A percentile compares a stretch with the other conserved stretches of the same genome.
Conservation (phyloP, 2,329 filamentous ascomycete genomes). For the Trichoderma afroharzianum region DNA sequence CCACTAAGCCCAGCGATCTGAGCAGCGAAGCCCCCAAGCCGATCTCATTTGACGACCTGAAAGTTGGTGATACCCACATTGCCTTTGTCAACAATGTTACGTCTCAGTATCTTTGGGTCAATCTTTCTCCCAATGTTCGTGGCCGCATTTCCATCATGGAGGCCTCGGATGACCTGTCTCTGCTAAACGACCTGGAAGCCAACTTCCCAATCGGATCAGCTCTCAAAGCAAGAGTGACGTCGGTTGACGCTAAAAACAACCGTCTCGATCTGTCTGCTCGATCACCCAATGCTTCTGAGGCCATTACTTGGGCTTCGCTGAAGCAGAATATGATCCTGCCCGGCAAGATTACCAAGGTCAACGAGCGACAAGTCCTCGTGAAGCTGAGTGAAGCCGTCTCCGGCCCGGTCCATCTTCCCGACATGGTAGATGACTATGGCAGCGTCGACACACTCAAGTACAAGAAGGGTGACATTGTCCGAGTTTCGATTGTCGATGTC, state of each 20-base stretch:
- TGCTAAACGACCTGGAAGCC: constrained; percentile 68
- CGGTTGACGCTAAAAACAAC: constrained; percentile 67
- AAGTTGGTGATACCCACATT: constrained; percentile 66
- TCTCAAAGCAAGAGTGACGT: constrained; percentile 72
- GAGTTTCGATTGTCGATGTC: constrained; percentile 78
- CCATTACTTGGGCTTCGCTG: constrained; percentile 66
- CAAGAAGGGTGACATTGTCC: constrained; percentile 80
- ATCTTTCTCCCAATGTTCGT: constrained; percentile 80
- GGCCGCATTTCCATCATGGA: constrained; percentile 81
- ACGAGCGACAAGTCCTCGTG: constrained; percentile 77
- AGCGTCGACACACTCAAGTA: constrained; percentile 72
- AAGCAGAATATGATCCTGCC: constrained; percentile 78
- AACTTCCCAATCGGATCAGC: constrained; percentile 92
- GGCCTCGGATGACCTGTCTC: constrained; percentile 79
- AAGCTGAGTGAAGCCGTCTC: constrained; percentile 78
- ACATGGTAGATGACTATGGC: constrained; percentile 82
- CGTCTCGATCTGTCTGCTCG: constrained; percentile 81
- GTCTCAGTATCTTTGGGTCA: constrained; percentile 82
- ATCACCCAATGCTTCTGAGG: constrained; percentile 45
- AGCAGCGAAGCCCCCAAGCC: constrained; percentile 44
- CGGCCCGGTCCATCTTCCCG: constrained; percentile 75
- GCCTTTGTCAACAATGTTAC: constrained; percentile 90
- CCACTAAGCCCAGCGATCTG: constrained; percentile 68
- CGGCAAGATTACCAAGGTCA: constrained; percentile 79
- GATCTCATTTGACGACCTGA: constrained; percentile 69